A percentile compares a stretch with the other conserved stretches of the same genome.
These are phyloP conservation scores for Nematocida ironsii DNA, from an alignment of 371 early-diverging fungal genomes.

Conservation along the genomic window DNA sequence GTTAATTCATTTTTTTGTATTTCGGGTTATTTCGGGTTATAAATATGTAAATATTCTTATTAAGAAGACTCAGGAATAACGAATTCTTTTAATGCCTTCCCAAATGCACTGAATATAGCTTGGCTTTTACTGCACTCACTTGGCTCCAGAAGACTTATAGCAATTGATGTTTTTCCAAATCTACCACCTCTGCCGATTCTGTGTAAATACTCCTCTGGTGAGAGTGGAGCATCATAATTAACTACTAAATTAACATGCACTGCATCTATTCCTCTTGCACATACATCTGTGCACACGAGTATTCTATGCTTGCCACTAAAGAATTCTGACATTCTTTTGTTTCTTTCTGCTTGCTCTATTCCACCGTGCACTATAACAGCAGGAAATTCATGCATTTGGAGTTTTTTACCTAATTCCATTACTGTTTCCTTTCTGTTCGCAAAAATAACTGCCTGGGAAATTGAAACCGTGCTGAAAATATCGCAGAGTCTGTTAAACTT, in stretches of 20 bases:
- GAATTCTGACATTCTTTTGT: slow-evolving; percentile 83
- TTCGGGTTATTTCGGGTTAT: no score
- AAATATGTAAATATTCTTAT: no score
- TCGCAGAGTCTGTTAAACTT: slow-evolving; percentile 84
- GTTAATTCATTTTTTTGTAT: no score
- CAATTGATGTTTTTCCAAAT: slow-evolving; percentile 90
- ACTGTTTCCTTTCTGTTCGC: slow-evolving; percentile 82
- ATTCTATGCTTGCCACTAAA: slow-evolving; percentile 75
- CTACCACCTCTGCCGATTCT: slow-evolving; percentile 98
- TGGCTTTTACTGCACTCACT: slow-evolving; percentile 73
- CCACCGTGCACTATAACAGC: slow-evolving; percentile 76
- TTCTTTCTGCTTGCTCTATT: slow-evolving; percentile 74
- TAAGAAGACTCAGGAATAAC: no score
- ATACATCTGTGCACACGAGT: slow-evolving; percentile 74
- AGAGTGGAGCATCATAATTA: slow-evolving; percentile 97
- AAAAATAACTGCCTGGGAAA: slow-evolving; percentile 84
- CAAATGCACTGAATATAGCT: slow-evolving; percentile 10
- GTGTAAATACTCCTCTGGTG: slow-evolving; percentile 94
- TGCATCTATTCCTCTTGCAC: slow-evolving; percentile 97
- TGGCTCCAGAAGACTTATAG: slow-evolving; percentile 83
- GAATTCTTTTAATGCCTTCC: slow-evolving; percentile 11
- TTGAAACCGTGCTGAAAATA: slow-evolving; percentile 73
- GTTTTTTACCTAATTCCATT: slow-evolving; percentile 76
- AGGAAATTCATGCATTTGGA: slow-evolving; percentile 81
- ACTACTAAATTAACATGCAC: slow-evolving; percentile 97